These are phyloP conservation scores for Salix dunnii DNA, from an alignment of 345 rosid genomes.

Conservation along the genomic window DNA sequence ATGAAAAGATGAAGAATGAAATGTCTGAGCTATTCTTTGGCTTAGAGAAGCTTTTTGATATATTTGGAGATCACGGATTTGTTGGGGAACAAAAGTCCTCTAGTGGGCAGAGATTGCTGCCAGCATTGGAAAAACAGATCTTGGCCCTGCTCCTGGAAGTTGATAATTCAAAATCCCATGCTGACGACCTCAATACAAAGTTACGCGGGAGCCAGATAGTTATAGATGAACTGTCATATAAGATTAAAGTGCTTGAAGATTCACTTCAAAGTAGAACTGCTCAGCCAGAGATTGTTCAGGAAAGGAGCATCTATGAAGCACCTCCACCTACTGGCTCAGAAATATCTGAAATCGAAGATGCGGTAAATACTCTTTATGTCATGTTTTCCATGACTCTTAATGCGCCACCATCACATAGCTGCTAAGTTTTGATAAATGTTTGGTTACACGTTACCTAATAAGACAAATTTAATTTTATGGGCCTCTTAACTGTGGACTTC, in stretches of 20 bases:
- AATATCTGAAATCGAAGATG: slow-evolving; percentile 84
- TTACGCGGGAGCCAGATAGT: slow-evolving; percentile 64
- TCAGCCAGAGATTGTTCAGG: slow-evolving; percentile 60
- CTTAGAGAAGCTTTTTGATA: slow-evolving; percentile 49
- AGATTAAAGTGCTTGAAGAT: slow-evolving; percentile 62
- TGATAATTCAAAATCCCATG: slow-evolving; percentile 54
- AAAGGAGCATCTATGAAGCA: slow-evolving; percentile 68
- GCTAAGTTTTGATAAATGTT: not conserved
- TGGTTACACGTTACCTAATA: not conserved
- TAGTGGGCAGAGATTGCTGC: slow-evolving; percentile 39
- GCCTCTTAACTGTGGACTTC: no score
- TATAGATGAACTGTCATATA: slow-evolving; percentile 54
- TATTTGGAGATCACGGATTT: slow-evolving; percentile 43
- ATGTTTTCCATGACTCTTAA: not conserved
- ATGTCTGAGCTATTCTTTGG: slow-evolving; percentile 43
- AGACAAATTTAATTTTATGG: no score
- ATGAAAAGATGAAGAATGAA: slow-evolving; percentile 50
- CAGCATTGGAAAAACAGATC: slow-evolving; percentile 50
- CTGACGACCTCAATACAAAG: slow-evolving; percentile 57
- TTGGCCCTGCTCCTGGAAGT: slow-evolving; percentile 47
- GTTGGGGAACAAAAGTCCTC: slow-evolving; percentile 38
- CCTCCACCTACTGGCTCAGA: slow-evolving; percentile 65
- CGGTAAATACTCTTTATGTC: slow-evolving; percentile 35
- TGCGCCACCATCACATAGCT: not conserved
- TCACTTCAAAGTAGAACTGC: slow-evolving; percentile 40